phyloP scores from a whole-genome alignment of 1,284 basidiomycete species.

The Leccinum fallax region DNA sequence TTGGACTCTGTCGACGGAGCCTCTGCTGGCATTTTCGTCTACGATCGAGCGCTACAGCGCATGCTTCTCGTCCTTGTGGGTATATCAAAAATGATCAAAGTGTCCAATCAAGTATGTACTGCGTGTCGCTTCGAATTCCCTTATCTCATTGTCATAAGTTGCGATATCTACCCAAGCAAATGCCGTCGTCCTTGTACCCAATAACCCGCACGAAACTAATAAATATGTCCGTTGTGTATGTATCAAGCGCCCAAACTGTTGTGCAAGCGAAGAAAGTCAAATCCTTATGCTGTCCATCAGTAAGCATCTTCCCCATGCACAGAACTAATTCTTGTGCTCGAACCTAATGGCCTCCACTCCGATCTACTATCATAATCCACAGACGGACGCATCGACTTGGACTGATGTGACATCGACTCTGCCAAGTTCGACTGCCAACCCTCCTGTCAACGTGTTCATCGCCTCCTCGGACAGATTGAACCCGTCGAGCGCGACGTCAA shows the following conservation, averaged over 20 bases:
- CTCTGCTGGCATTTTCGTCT: constrained; percentile 54
- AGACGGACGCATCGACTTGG: constrained; percentile 28
- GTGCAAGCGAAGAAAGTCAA: neutral
- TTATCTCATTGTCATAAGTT: neutral
- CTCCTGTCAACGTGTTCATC: constrained; percentile 38
- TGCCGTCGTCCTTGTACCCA: neutral
- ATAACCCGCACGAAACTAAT: neutral
- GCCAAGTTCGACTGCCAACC: constrained; percentile 31
- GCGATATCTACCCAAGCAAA: neutral
- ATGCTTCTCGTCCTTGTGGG: constrained; percentile 31
- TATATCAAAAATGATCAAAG: constrained; percentile 23
- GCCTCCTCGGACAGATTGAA: constrained; percentile 41
- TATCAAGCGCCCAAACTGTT: neutral
- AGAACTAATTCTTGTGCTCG: neutral
- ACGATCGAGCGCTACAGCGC: constrained; percentile 49
- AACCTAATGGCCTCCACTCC: neutral
- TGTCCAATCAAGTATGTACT: neutral
- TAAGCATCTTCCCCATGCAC: constrained; percentile 7
- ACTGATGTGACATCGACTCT: constrained; percentile 22
- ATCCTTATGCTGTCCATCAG: neutral
- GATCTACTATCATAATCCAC: constrained; percentile 19
- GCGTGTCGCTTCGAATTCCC: neutral
- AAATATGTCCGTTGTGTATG: neutral
- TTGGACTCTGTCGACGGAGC: constrained; percentile 55
- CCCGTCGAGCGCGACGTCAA: constrained; percentile 36